A percentile compares a stretch with the other conserved stretches of the same genome.
Evolutionary conservation across 345 rosid genomes (phyloP).

Genomic region (Camelina sativa): DNA sequence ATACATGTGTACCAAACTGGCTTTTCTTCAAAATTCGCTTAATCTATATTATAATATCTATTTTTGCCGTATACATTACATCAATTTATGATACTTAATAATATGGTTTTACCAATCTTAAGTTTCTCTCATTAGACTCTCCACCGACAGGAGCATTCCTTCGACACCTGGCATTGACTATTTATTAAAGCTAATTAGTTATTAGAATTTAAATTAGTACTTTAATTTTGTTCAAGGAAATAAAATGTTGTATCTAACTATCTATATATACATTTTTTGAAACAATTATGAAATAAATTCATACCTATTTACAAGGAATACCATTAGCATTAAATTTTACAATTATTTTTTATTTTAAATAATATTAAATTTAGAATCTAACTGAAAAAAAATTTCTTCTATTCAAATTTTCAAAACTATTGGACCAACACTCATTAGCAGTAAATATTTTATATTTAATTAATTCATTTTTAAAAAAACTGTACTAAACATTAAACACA

Average conservation of each 20-base stretch:
- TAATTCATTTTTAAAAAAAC: too few relatives aligned
- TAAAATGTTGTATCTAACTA: not conserved
- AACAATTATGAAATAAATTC: too few relatives aligned
- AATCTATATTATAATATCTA: not conserved
- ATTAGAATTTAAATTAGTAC: not conserved
- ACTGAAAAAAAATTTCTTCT: too few relatives aligned
- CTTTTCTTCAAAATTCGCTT: not conserved
- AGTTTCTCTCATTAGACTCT: not conserved
- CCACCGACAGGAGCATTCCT: slow-evolving; percentile 34
- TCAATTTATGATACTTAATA: not conserved
- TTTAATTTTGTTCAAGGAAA: not conserved
- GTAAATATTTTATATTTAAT: too few relatives aligned
- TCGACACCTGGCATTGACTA: slow-evolving; percentile 21
- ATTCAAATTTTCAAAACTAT: too few relatives aligned
- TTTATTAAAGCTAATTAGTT: slow-evolving; percentile 1
- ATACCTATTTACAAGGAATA: too few relatives aligned
- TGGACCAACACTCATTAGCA: too few relatives aligned
- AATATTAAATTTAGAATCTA: too few relatives aligned
- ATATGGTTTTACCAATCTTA: slow-evolving; percentile 6
- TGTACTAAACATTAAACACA: too few relatives aligned
- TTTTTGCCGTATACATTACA: not conserved
- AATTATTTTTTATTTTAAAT: too few relatives aligned
- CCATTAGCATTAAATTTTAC: too few relatives aligned
- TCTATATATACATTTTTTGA: too few relatives aligned
- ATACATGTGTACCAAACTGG: not conserved